Conservation (phyloP, 2,329 filamentous ascomycete species). For the Fulvia fulva region DNA sequence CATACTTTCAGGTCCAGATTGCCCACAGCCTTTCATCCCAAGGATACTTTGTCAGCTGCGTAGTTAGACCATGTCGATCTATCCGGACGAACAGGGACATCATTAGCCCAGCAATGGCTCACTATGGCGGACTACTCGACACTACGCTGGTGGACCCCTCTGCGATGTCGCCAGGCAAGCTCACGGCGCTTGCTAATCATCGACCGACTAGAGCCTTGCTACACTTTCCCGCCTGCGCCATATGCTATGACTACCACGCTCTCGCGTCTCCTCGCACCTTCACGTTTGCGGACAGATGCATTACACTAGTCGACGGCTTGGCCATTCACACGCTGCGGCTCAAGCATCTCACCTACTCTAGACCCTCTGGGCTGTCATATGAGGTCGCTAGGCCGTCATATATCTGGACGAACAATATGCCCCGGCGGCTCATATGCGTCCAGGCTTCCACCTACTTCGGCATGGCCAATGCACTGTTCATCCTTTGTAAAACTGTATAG, state of each 20-base stretch:
- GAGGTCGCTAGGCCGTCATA: neutral
- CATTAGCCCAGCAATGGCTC: neutral
- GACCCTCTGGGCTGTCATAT: neutral
- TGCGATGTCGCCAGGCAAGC: neutral
- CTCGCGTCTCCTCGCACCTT: neutral
- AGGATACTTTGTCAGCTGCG: neutral
- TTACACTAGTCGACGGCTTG: neutral
- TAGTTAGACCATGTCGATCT: neutral
- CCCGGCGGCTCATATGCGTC: neutral
- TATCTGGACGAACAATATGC: neutral
- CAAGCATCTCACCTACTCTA: slow-evolving; percentile 3
- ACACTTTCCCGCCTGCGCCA: neutral
- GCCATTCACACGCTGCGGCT: slow-evolving; percentile 2
- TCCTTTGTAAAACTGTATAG: neutral
- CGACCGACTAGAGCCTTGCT: neutral
- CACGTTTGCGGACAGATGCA: neutral
- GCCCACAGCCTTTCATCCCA: neutral
- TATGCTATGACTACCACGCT: neutral
- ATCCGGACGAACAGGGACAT: neutral
- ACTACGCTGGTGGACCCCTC: neutral
- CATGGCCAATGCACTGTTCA: neutral
- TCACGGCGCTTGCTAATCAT: slow-evolving; percentile 4
- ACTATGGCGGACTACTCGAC: neutral
- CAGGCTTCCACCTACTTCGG: neutral
- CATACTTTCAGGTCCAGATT: neutral